phyloP scores from a whole-genome alignment of 768 basidiomycete species.

The Rhodotorula babjevae region DNA sequence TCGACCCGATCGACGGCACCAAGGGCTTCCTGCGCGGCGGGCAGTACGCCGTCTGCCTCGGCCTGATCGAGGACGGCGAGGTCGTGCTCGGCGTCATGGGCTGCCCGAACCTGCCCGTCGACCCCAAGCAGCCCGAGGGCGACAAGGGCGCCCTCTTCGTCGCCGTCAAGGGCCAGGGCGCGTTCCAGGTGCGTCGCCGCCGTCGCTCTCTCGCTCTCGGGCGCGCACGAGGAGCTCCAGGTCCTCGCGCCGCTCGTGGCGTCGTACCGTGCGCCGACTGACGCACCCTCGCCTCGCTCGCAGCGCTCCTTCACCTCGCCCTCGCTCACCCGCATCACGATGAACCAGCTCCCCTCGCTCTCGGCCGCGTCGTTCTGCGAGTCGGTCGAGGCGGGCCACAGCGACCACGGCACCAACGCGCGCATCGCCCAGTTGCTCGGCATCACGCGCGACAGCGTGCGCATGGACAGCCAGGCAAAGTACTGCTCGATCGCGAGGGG shows the following conservation, averaged over 20 bases:
- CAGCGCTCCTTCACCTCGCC: constrained; percentile 46
- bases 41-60: constrained; percentile 87
- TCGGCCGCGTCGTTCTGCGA: constrained; percentile 69
- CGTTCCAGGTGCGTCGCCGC: constrained; percentile 57
- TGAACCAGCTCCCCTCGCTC: constrained; percentile 51
- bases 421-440: constrained; percentile 64
- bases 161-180: constrained; percentile 79
- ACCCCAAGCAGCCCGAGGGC: constrained; percentile 55
- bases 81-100: constrained; percentile 82
- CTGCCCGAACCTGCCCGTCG: constrained; percentile 80
- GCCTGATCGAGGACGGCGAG: constrained; percentile 69
- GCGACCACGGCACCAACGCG: constrained; percentile 74
- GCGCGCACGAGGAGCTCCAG: too few species aligned
- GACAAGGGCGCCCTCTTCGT: constrained; percentile 76
- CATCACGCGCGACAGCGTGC: constrained; percentile 61
- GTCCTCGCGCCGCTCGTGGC: background rate
- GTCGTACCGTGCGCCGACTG: too few species aligned
- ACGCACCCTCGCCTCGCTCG: too few species aligned
- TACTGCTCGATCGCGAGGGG: constrained; percentile 81
- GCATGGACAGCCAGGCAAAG: constrained; percentile 97
- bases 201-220: too few species aligned
- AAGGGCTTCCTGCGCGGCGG: constrained; percentile 88
- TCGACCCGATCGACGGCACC: constrained; percentile 88
- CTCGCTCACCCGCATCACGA: constrained; percentile 54
- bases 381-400: constrained; percentile 85